Conservation (phyloP, 106 monocot species). For the Dendrobium chrysotoxum region DNA sequence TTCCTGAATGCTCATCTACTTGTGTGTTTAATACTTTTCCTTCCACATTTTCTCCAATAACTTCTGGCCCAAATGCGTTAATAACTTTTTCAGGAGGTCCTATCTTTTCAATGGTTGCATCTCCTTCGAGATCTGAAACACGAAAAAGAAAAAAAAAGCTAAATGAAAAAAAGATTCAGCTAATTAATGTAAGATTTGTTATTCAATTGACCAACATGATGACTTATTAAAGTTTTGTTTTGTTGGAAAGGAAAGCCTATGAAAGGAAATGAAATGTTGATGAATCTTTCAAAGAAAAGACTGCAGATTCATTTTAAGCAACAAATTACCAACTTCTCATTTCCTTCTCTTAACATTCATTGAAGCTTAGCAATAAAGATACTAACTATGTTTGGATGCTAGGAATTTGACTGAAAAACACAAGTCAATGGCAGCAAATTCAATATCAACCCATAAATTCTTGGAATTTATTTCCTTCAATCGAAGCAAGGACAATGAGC, state of each 20-base stretch:
- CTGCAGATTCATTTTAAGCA: neutral
- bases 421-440: no score
- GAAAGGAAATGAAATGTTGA: neutral
- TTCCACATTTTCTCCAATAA: conserved; percentile 91
- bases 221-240: neutral
- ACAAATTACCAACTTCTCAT: no score
- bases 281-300: neutral
- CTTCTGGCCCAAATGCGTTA: conserved; percentile 87
- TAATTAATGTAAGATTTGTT: neutral
- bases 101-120: conserved; percentile 63
- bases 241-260: neutral
- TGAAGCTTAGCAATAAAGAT: neutral
- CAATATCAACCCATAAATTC: no score
- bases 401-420: no score
- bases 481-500: no score
- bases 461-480: no score
- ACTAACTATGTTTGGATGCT: neutral
- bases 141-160: neutral
- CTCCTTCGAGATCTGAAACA: conserved; percentile 49
- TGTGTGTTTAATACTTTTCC: conserved; percentile 67
- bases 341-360: no score
- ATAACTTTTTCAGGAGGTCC: conserved; percentile 85
- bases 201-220: neutral
- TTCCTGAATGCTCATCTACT: conserved; percentile 59
- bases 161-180: neutral